Evolutionary conservation across 108 stramenopile species (phyloP), one percentile per base, ranked within the genome.

Genomic region (Cylindrotheca closterium): DNA sequence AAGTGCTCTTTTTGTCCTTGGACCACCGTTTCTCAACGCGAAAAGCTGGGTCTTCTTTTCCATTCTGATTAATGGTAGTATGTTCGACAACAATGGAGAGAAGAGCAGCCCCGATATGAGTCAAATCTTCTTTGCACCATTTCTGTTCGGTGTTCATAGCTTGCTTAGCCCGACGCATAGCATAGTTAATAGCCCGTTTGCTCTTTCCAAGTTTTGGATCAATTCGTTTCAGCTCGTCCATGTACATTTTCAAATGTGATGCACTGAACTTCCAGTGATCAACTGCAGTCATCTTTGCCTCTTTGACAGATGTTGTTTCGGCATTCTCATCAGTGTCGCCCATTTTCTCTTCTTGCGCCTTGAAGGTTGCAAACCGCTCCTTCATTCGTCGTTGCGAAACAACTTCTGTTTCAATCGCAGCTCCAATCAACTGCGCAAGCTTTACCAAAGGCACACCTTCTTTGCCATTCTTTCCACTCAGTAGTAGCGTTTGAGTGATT

Each of bases 91-190:
- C 65, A n/a, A 86, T 60, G 23, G 82, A 61, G 4, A 97, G 65
- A n/a, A 97, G 73, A 1, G 79, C 80, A 5, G 90, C 90, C 2
- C 96, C 96, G 22, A 96, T 67, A 42, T 94, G 89, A 15, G 81
- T 77, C 50, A 86, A 83, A n/a, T 78, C 64, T 34, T 70, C 66
- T 4, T 70, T 72, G 10, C 86, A 63, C 96, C 96, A 97, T 25
- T 71, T 53, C 19, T 74, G 62, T 7, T 66, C 70, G 17, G 30
- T 70, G 8, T 83, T 65, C 72, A 81, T 63, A 45, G 79, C 67
- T 60, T 69, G 71, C 48, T 68, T 71, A 3, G 80, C 78, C 62
- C 73, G 74, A 47, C 64, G 78, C 24, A 82, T 73, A 46, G 78
- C 77, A 37, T 65, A 72, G 30, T 27, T 31, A 42, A 85, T 56